Percentiles rank a stretch among this genome's conserved stretches.
These are phyloP conservation scores for Tremella mesenterica DNA, from an alignment of 768 basidiomycete species.

Conservation along the genomic window DNA sequence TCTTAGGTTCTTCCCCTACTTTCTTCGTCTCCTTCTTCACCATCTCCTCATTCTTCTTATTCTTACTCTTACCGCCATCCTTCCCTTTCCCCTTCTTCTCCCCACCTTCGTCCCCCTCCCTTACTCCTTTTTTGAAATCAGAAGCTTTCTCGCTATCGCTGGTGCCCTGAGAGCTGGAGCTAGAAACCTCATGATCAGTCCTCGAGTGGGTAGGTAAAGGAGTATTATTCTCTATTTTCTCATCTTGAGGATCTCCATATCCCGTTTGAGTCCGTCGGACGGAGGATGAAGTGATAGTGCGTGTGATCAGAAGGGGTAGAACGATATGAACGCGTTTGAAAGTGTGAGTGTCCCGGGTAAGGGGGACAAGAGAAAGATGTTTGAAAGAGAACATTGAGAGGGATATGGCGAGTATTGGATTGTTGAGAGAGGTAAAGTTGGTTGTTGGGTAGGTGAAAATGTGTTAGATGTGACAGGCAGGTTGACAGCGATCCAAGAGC, in stretches of 20 bases:
- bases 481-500: too few relatives aligned
- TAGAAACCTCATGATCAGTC: not conserved
- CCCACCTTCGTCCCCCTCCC: constrained; percentile 14
- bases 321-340: too few relatives aligned
- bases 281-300: constrained; percentile 10
- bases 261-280: constrained; percentile 21
- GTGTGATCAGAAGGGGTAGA: too few relatives aligned
- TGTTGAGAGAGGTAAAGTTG: too few relatives aligned
- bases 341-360: too few relatives aligned
- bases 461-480: too few relatives aligned
- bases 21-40: constrained; percentile 40
- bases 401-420: too few relatives aligned
- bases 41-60: constrained; percentile 8
- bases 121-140: constrained; percentile 20
- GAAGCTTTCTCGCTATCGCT: constrained; percentile 22
- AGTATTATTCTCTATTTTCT: constrained; percentile 28
- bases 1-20: constrained; percentile 34
- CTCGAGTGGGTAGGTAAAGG: constrained; percentile 7
- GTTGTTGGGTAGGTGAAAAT: too few relatives aligned
- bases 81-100: constrained; percentile 12
- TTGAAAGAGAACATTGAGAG: too few relatives aligned
- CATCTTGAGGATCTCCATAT: constrained; percentile 36
- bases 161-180: constrained; percentile 17
- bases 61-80: constrained; percentile 3
- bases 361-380: too few relatives aligned